Base-by-base conservation (phyloP, 163 green algal genomes). In the Volvox carteri region DNA sequence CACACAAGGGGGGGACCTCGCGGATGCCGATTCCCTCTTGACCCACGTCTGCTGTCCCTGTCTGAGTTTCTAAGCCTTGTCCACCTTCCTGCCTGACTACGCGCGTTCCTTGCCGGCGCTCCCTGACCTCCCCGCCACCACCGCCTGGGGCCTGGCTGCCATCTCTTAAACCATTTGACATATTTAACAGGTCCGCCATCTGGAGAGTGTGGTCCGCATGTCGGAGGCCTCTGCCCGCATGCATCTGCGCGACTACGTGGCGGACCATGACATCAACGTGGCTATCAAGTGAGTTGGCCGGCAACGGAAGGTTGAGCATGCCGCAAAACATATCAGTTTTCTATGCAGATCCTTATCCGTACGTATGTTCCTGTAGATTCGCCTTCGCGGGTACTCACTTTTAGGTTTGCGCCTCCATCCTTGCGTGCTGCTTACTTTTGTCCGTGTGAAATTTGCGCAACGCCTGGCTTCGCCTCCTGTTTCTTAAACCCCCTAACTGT, bases 171-270 rank as follows among this genome's bases (percentile, higher is more conserved):
- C n/a, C n/a, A n/a, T n/a, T 58, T 58, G 12, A 11, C 48, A 58
- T 58, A 11, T 58, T 58, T 14, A 58, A 23, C 39, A 86, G 78
- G 78, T 86, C 21, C 96, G 98, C 19, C 98, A 99, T 94, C 89
- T 99, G 67, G 98, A 99, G 95, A 95, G 78, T 60, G 98, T 99
- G 92, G 98, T 99, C 84, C 97, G 98, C 90, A 99, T 99, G 97
- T 90, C 92, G 1, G 98, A 99, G 95, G 96, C 98, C 52, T 95
- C 98, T 56, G 98, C 98, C 0, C 91, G 92, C 75, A 99, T 99
- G 97, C 98, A 99, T 92, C 94, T 99, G 85, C 93, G 97, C 23
- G 93, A 98, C 48, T 95, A 96, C 42, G 97, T 99, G 44, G 93
- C 92, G 3, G 93, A 97, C 41, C 89, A 96, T 28, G 97, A 99